These are phyloP conservation scores for Dalechampia spathulata DNA, from an alignment of 441 rosid genomes.

Conservation along the genomic window DNA sequence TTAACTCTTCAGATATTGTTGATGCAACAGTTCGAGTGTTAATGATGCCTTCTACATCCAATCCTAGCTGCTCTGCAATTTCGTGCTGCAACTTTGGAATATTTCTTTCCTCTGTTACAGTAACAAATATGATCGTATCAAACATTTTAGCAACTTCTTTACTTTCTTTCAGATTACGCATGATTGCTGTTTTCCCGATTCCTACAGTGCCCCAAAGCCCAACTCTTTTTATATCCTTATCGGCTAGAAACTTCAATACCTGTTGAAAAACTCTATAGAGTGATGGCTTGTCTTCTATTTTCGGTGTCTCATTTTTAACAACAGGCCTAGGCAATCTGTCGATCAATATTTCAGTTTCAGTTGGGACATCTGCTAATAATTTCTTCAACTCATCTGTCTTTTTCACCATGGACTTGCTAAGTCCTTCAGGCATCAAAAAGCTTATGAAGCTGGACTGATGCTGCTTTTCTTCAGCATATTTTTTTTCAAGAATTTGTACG, in stretches of 20 bases:
- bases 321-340: neutral
- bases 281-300: neutral
- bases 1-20: slow-evolving; percentile 19
- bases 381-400: neutral
- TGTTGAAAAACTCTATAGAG: neutral
- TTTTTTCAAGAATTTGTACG: neutral
- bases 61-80: slow-evolving; percentile 15
- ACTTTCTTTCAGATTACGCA: slow-evolving; percentile 24
- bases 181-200: slow-evolving; percentile 25
- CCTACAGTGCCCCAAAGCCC: slow-evolving; percentile 31
- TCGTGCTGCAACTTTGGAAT: neutral
- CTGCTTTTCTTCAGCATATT: neutral
- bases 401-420: neutral
- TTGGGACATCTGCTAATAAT: neutral
- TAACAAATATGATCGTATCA: slow-evolving; percentile 21
- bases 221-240: slow-evolving; percentile 12
- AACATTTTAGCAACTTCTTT: slow-evolving; percentile 18
- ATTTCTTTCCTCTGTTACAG: slow-evolving; percentile 9
- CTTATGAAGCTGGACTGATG: neutral
- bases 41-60: slow-evolving; percentile 2
- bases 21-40: slow-evolving; percentile 5
- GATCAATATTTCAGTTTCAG: neutral
- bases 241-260: neutral
- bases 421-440: neutral
- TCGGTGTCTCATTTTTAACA: neutral